A percentile compares a stretch with the other conserved stretches of the same genome.
Evolutionary conservation across 2,329 filamentous ascomycete species (phyloP).

Genomic region (Venturia asperata): DNA sequence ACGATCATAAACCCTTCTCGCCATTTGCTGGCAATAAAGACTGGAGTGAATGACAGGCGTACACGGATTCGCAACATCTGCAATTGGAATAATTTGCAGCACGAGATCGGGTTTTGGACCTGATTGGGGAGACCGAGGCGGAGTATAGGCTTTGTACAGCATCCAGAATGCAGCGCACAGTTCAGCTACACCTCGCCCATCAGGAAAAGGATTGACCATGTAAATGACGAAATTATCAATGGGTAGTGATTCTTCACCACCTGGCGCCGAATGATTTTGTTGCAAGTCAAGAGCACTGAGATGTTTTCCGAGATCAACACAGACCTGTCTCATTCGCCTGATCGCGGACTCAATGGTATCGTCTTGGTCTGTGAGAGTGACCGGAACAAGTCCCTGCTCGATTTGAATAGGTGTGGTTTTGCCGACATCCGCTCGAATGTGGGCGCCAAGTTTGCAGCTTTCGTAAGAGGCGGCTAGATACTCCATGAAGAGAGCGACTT

Average conservation of each 20-base stretch:
- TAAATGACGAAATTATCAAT: slow-evolving; percentile 59
- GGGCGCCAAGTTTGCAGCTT: slow-evolving; percentile 62
- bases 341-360: slow-evolving; percentile 25
- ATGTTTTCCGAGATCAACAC: slow-evolving; percentile 36
- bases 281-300: slow-evolving; percentile 25
- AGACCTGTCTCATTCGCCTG: slow-evolving; percentile 31
- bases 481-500: slow-evolving; percentile 57
- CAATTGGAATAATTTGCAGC: slow-evolving; percentile 65
- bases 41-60: slow-evolving; percentile 57
- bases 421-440: slow-evolving; percentile 34
- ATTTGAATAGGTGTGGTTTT: slow-evolving; percentile 19
- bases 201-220: slow-evolving; percentile 60
- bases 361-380: slow-evolving; percentile 22
- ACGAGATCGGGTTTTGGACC: slow-evolving; percentile 52
- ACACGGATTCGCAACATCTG: slow-evolving; percentile 57
- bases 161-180: slow-evolving; percentile 67
- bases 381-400: slow-evolving; percentile 30
- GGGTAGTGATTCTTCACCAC: slow-evolving; percentile 41
- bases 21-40: slow-evolving; percentile 54
- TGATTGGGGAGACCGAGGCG: slow-evolving; percentile 29
- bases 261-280: neutral
- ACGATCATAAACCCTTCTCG: slow-evolving; percentile 70
- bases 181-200: slow-evolving; percentile 54
- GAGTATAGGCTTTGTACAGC: slow-evolving; percentile 59
- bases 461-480: slow-evolving; percentile 67